A percentile compares a stretch with the other conserved stretches of the same genome.
These are phyloP conservation scores for Austropuccinia psidii DNA, from an alignment of 1,284 basidiomycete species.

Conservation along the genomic window DNA sequence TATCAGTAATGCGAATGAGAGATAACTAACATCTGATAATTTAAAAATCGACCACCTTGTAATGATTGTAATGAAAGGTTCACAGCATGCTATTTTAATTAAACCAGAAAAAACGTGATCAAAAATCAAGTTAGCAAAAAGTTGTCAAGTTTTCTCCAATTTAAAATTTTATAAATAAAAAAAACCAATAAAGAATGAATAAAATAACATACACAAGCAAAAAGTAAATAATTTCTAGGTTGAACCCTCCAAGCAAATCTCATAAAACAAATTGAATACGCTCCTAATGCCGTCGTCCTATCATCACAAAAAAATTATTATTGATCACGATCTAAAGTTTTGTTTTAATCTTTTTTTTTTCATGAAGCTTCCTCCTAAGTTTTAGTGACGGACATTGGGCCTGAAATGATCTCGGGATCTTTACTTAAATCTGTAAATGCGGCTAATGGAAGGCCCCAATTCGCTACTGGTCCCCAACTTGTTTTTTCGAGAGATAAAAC, in stretches of 20 bases:
- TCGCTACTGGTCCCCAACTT: slow-evolving; percentile 62
- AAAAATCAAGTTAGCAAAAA: background rate
- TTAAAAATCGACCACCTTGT: slow-evolving; percentile 29
- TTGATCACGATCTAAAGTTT: background rate
- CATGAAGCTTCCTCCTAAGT: too few species aligned
- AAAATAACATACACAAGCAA: slow-evolving; percentile 58
- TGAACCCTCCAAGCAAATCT: slow-evolving; percentile 92
- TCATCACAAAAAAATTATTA: background rate
- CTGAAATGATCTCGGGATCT: slow-evolving; percentile 90
- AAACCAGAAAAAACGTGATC: background rate
- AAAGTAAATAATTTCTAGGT: slow-evolving; percentile 76
- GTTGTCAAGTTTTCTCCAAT: background rate
- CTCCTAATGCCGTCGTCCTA: slow-evolving; percentile 66
- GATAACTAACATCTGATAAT: slow-evolving; percentile 22
- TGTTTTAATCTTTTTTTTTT: background rate
- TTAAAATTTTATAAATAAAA: background rate
- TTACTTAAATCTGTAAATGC: slow-evolving; percentile 73
- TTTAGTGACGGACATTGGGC: slow-evolving; percentile 59
- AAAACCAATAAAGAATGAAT: background rate
- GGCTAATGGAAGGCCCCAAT: slow-evolving; percentile 91
- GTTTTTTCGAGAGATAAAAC: background rate
- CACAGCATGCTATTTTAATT: slow-evolving; percentile 13
- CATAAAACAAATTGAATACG: slow-evolving; percentile 90
- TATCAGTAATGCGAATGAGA: too few species aligned
- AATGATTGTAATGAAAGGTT: slow-evolving; percentile 34